These are phyloP conservation scores for Emmonsiellopsis sp. DNA, from an alignment of 2,329 filamentous ascomycete genomes.

Conservation along the genomic window DNA sequence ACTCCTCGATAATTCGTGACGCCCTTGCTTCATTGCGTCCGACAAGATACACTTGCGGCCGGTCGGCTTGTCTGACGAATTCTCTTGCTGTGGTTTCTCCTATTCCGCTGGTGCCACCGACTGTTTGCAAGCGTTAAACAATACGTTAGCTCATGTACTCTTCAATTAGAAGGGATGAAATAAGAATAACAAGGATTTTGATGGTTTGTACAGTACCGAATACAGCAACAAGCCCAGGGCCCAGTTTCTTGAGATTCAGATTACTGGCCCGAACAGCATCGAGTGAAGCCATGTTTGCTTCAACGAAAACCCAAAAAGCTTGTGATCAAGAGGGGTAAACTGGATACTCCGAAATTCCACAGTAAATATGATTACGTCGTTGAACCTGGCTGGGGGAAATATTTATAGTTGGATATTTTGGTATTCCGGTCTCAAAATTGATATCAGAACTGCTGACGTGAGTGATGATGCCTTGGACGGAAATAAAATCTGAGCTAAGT, in stretches of 20 bases:
- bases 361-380: too few relatives aligned
- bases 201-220: constrained; percentile 23
- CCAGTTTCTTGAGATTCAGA: constrained; percentile 5
- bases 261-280: neutral
- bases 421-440: too few relatives aligned
- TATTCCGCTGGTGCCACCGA: constrained; percentile 49
- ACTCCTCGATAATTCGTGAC: constrained; percentile 32
- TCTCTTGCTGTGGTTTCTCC: constrained; percentile 41
- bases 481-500: too few relatives aligned
- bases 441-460: too few relatives aligned
- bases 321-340: too few relatives aligned
- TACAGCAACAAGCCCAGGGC: constrained; percentile 34
- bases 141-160: neutral
- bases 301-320: too few relatives aligned
- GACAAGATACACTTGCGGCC: constrained; percentile 44
- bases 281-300: constrained; percentile 1
- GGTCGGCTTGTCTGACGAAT: constrained; percentile 33
- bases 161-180: neutral
- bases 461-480: too few relatives aligned
- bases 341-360: too few relatives aligned
- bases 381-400: too few relatives aligned
- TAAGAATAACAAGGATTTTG: too few relatives aligned
- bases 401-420: too few relatives aligned
- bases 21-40: constrained; percentile 34
- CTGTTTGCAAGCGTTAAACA: neutral